A percentile compares a stretch with the other conserved stretches of the same genome.
phyloP scores from a whole-genome alignment of 306 rosid genomes.

The Glycyrrhiza uralensis region DNA sequence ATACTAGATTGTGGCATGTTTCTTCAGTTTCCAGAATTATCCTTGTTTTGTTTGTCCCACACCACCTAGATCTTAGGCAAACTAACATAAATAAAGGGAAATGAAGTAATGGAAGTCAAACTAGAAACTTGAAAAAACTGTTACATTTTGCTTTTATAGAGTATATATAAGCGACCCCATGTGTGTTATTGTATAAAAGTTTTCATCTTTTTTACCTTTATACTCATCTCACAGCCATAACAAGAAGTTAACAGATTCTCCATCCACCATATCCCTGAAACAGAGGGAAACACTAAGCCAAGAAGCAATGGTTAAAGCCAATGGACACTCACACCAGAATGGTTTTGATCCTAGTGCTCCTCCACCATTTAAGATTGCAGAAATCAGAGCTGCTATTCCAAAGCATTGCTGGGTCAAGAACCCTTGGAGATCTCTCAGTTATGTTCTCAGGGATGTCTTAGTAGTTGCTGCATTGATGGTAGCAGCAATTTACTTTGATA shows the following conservation, averaged over 20 bases:
- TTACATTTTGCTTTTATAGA: neutral
- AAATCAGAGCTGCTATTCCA: slow-evolving; percentile 88
- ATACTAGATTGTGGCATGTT: too few relatives aligned
- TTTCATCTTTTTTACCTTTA: neutral
- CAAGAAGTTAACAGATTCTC: too few relatives aligned
- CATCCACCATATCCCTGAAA: neutral
- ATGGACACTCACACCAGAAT: neutral
- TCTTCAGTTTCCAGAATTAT: neutral
- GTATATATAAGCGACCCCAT: neutral
- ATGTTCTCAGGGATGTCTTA: slow-evolving; percentile 63
- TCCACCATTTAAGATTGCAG: slow-evolving; percentile 79
- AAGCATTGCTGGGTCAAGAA: slow-evolving; percentile 82
- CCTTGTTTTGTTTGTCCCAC: neutral
- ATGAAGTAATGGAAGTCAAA: neutral
- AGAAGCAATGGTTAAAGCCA: slow-evolving; percentile 16
- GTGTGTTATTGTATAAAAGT: neutral
- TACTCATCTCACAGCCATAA: neutral
- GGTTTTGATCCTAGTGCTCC: slow-evolving; percentile 83
- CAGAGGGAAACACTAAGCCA: neutral
- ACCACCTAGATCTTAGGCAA: neutral
- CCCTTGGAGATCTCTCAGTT: slow-evolving; percentile 70
- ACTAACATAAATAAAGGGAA: neutral
- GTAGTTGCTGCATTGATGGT: slow-evolving; percentile 39
- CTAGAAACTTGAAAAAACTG: neutral
- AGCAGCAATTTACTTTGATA: slow-evolving; percentile 41